Conservation (phyloP, 352 stramenopile species). For the Aphanomyces stellatus region DNA sequence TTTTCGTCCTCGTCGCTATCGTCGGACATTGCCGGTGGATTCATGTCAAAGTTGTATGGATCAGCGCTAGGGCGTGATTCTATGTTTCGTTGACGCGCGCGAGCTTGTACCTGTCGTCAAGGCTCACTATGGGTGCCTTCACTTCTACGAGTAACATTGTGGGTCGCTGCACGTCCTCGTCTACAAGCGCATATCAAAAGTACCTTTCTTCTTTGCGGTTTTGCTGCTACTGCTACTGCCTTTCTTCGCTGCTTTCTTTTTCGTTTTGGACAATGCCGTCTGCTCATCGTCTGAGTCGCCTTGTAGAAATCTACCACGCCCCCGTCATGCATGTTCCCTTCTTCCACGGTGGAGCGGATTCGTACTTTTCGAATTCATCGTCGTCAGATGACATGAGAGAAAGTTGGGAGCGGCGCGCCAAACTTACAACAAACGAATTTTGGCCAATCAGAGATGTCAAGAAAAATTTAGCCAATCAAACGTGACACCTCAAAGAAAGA, state of each 20-base stretch:
- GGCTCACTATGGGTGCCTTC: not conserved
- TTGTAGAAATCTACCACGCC: constrained; percentile 8
- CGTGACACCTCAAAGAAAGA: too few relatives aligned
- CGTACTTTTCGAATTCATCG: constrained; percentile 19
- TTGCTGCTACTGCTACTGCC: not conserved
- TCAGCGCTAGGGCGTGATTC: constrained; percentile 30
- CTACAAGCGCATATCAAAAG: not conserved
- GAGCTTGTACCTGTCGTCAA: not conserved
- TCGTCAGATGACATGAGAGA: not conserved
- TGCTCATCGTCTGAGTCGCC: constrained; percentile 17
- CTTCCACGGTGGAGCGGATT: not conserved
- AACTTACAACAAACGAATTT: not conserved
- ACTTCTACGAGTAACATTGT: too few relatives aligned
- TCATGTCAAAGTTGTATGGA: constrained; percentile 70
- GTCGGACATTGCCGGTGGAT: constrained; percentile 24
- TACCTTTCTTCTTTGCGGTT: not conserved
- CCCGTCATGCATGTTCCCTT: not conserved
- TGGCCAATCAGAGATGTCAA: not conserved
- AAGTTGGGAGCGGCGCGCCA: not conserved
- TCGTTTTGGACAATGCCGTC: constrained; percentile 2
- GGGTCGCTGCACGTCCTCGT: not conserved
- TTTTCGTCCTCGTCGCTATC: constrained; percentile 24
- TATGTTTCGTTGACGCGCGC: not conserved
- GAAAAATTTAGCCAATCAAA: not conserved
- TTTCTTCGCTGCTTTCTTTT: not conserved